Evolutionary conservation across 129 eudicot genomes (phyloP).

Genomic region (Lactuca sativa): DNA sequence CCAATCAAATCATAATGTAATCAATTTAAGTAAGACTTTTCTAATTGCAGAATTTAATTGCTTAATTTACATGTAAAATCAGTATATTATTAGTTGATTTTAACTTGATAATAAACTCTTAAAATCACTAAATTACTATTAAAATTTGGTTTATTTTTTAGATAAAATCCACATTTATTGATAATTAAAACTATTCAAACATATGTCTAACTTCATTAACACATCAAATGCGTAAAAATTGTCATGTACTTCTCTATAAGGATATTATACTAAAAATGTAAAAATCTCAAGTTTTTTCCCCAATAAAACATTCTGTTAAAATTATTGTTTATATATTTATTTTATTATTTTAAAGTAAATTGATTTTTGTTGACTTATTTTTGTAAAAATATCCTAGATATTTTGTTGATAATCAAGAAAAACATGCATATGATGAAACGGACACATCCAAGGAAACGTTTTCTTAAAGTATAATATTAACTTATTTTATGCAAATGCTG

Average conservation of each 20-base stretch:
- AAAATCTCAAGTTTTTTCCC: background rate
- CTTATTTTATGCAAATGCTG: constrained; percentile 12
- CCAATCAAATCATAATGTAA: constrained; percentile 14
- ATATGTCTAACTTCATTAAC: background rate
- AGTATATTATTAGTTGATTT: too few relatives aligned
- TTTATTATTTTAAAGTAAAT: background rate
- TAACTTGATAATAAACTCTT: too few relatives aligned
- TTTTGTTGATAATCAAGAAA: background rate
- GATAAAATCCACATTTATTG: too few relatives aligned
- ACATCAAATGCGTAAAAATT: background rate
- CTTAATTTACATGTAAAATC: too few relatives aligned
- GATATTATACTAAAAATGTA: too few relatives aligned
- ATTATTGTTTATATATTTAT: background rate
- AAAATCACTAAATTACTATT: too few relatives aligned
- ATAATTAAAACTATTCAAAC: too few relatives aligned
- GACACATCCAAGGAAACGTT: constrained; percentile 23
- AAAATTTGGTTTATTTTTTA: too few relatives aligned
- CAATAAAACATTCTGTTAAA: too few relatives aligned
- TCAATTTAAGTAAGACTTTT: background rate
- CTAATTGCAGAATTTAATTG: background rate
- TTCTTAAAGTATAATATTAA: constrained; percentile 17
- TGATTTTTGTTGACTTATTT: background rate
- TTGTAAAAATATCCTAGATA: background rate
- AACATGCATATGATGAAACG: constrained; percentile 14
- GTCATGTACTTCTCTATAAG: background rate